A percentile compares a stretch with the other conserved stretches of the same genome.
Conservation (phyloP, 768 basidiomycete genomes). For the Harrya chromipes region DNA sequence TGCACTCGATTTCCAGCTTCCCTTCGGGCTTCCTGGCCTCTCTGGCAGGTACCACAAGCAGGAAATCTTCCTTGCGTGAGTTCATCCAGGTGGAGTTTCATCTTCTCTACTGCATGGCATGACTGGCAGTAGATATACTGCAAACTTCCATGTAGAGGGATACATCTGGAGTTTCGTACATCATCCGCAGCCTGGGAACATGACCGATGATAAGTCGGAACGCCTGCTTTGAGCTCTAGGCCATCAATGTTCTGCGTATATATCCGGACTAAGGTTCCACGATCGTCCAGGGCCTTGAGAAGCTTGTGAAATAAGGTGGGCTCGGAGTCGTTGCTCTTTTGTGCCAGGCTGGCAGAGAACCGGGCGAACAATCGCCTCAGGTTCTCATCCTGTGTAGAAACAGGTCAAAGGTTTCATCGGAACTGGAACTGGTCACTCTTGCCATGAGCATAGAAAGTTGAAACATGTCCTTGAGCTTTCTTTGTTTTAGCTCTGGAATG, state of each 20-base stretch:
- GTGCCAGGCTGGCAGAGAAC: not conserved
- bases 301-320: slow-evolving; percentile 11
- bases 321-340: not conserved
- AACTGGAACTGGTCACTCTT: not conserved
- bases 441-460: slow-evolving; percentile 1
- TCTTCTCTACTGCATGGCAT: slow-evolving; percentile 1
- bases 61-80: slow-evolving; percentile 7
- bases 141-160: slow-evolving; percentile 9
- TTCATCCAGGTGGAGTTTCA: not conserved
- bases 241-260: slow-evolving; percentile 17
- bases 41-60: not conserved
- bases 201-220: slow-evolving; percentile 7
- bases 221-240: slow-evolving; percentile 7
- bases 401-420: not conserved
- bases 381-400: not conserved
- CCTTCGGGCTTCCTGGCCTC: not conserved
- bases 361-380: not conserved
- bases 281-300: slow-evolving; percentile 8
- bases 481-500: not conserved
- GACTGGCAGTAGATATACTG: slow-evolving; percentile 5
- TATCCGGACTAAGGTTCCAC: not conserved
- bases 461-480: slow-evolving; percentile 13
- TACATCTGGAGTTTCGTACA: not conserved
- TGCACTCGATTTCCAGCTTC: not conserved
- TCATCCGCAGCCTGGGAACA: no score